A percentile compares a stretch with the other conserved stretches of the same genome.
Evolutionary conservation across 1,284 basidiomycete genomes (phyloP).

Genomic region (Leccinum griseonigrum): DNA sequence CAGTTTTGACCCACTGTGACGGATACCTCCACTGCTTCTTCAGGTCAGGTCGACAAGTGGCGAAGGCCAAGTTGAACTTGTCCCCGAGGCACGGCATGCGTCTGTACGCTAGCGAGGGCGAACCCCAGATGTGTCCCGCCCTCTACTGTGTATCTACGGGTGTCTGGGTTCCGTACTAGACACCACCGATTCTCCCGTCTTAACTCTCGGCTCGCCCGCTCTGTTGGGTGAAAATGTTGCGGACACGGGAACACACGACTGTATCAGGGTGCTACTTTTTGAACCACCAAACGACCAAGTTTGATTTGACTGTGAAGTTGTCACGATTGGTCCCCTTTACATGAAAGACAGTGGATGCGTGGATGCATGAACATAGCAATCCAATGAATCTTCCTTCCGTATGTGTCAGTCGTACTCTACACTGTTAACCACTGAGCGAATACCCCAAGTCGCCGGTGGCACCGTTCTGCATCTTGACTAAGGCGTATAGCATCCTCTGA

Average conservation of each 20-base stretch:
- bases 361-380: not conserved
- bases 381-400: not conserved
- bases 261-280: not conserved
- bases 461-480: constrained; percentile 56
- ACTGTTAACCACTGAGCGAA: constrained; percentile 38
- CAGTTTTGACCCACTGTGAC: too few relatives aligned
- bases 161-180: too few relatives aligned
- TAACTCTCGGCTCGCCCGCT: not conserved
- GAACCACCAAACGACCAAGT: not conserved
- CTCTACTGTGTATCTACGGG: not conserved
- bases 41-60: not conserved
- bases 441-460: constrained; percentile 47
- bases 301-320: not conserved
- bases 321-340: not conserved
- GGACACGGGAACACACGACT: not conserved
- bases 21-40: not conserved
- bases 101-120: not conserved
- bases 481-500: constrained; percentile 57
- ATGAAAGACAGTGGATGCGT: not conserved
- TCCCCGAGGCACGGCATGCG: not conserved
- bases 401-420: not conserved
- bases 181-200: not conserved
- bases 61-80: not conserved
- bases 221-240: not conserved
- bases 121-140: not conserved